These are phyloP conservation scores for Incumbomyces lentus DNA, from an alignment of 2,329 filamentous ascomycete genomes.

Conservation along the genomic window DNA sequence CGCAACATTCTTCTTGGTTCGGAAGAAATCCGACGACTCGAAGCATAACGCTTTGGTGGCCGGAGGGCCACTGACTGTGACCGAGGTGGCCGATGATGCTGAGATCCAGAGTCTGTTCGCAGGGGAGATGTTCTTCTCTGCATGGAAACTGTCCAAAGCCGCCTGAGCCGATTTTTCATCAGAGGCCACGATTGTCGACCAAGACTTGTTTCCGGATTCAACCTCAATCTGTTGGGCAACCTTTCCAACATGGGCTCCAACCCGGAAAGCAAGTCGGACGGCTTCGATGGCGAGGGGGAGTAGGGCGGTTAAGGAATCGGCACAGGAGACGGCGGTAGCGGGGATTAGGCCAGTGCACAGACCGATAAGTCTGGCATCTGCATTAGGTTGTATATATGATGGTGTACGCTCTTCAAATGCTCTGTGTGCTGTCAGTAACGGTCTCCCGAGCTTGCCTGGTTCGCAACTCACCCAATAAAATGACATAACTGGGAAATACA, in stretches of 20 bases:
- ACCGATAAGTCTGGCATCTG: constrained; percentile 30
- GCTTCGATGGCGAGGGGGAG: constrained; percentile 32
- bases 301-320: constrained; percentile 32
- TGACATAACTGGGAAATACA: constrained; percentile 34
- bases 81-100: constrained; percentile 47
- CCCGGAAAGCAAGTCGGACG: constrained; percentile 34
- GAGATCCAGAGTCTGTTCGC: constrained; percentile 48
- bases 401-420: constrained; percentile 33
- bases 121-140: constrained; percentile 35
- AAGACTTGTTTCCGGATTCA: constrained; percentile 25
- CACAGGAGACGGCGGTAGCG: constrained; percentile 31
- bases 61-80: constrained; percentile 51
- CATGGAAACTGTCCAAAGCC: constrained; percentile 23
- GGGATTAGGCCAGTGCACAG: constrained; percentile 35
- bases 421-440: constrained; percentile 22
- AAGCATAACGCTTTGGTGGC: constrained; percentile 43
- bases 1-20: constrained; percentile 40
- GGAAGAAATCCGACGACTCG: constrained; percentile 36
- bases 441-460: neutral
- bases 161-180: constrained; percentile 21
- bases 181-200: constrained; percentile 33
- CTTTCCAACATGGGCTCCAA: constrained; percentile 32
- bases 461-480: constrained; percentile 32
- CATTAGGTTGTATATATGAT: constrained; percentile 29
- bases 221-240: constrained; percentile 29